Evolutionary conservation across 306 rosid genomes (phyloP).

Genomic region (Urtica urens): DNA sequence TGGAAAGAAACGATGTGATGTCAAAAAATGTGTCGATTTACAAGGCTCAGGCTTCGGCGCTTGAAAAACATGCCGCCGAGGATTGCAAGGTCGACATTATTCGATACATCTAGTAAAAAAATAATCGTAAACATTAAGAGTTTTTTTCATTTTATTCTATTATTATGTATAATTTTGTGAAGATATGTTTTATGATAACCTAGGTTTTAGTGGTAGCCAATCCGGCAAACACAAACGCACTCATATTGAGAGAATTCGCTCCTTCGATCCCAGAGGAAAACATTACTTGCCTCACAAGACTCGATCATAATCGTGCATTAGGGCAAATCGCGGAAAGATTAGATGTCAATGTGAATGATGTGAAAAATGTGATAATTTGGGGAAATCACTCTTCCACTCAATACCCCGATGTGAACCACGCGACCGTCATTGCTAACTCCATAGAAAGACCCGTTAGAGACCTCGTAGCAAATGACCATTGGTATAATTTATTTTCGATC

Average conservation of each 20-base stretch:
- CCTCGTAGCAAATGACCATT: constrained; percentile 42
- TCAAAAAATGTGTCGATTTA: constrained; percentile 60
- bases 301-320: constrained; percentile 90
- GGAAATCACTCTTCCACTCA: constrained; percentile 95
- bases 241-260: constrained; percentile 72
- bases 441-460: constrained; percentile 42
- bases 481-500: constrained; percentile 36
- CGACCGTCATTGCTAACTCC: constrained; percentile 25
- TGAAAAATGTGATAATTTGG: constrained; percentile 78
- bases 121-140: not conserved
- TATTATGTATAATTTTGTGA: not conserved
- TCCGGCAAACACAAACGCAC: constrained; percentile 92
- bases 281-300: constrained; percentile 70
- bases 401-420: constrained; percentile 87
- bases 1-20: constrained; percentile 76
- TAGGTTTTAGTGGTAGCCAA: constrained; percentile 92
- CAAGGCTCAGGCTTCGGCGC: constrained; percentile 67
- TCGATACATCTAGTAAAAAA: no score
- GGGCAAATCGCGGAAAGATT: constrained; percentile 78
- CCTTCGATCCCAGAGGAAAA: constrained; percentile 75
- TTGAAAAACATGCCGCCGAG: constrained; percentile 56
- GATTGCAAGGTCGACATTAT: constrained; percentile 50
- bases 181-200: not conserved
- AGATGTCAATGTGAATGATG: constrained; percentile 56
- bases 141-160: not conserved